A percentile compares a stretch with the other conserved stretches of the same genome.
phyloP scores from a whole-genome alignment of 257 asterid genomes.

The Lithospermum erythrorhizon region DNA sequence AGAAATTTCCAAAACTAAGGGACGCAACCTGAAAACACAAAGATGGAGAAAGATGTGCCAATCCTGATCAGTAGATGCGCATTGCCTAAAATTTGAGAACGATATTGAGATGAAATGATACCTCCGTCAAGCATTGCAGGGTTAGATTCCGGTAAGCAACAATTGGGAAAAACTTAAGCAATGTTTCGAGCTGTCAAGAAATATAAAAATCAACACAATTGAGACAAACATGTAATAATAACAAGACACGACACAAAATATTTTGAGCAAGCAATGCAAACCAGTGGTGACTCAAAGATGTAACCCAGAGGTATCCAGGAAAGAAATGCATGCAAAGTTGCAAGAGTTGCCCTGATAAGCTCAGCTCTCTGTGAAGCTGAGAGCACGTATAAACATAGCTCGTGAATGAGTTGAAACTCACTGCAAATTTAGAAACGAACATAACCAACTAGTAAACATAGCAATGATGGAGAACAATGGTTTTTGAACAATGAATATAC shows the following conservation, averaged over 20 bases:
- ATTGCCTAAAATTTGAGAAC: slow-evolving; percentile 6
- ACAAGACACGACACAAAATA: not conserved
- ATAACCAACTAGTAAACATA: not conserved
- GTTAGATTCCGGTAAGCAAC: slow-evolving; percentile 89
- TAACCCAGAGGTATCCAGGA: slow-evolving; percentile 99
- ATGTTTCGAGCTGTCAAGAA: slow-evolving; percentile 66
- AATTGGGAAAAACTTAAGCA: slow-evolving; percentile 59
- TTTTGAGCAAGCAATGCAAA: slow-evolving; percentile 29
- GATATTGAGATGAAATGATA: slow-evolving; percentile 12
- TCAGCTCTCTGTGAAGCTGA: slow-evolving; percentile 93
- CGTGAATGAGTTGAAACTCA: slow-evolving; percentile 94
- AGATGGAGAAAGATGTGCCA: slow-evolving; percentile 4
- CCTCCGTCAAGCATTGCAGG: slow-evolving; percentile 95
- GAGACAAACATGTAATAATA: not conserved
- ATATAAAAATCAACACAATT: slow-evolving; percentile 9
- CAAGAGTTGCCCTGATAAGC: slow-evolving; percentile 89
- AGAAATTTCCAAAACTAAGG: slow-evolving; percentile 80
- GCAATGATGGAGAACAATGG: not conserved
- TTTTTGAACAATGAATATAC: not conserved
- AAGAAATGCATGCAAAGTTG: slow-evolving; percentile 90
- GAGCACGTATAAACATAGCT: slow-evolving; percentile 79
- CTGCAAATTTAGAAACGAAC: slow-evolving; percentile 33
- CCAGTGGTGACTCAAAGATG: slow-evolving; percentile 95
- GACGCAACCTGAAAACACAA: slow-evolving; percentile 67
- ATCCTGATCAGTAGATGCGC: not conserved